Conservation (phyloP, 257 asterid species). For the Cordia subcordata region DNA sequence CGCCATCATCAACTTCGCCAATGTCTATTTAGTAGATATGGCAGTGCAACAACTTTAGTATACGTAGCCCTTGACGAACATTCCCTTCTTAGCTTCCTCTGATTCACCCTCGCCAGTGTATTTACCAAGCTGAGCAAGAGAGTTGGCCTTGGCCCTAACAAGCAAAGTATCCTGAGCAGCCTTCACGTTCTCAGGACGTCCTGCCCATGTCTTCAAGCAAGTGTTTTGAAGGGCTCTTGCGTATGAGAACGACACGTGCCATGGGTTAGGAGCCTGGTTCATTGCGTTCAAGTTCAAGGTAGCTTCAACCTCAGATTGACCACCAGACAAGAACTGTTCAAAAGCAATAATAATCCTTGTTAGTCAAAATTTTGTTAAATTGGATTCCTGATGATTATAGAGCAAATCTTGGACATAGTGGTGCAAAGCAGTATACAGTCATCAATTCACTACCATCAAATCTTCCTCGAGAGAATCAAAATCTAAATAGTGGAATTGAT, state of each 20-base stretch:
- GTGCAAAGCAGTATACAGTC: too few relatives aligned
- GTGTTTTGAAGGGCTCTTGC: conserved; percentile 83
- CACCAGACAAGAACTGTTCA: conserved; percentile 71
- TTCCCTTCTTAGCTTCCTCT: conserved; percentile 67
- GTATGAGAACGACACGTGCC: conserved; percentile 77
- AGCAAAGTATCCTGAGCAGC: conserved; percentile 66
- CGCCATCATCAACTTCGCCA: conserved; percentile 13
- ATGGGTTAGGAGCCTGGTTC: conserved; percentile 80
- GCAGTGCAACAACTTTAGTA: conserved; percentile 39
- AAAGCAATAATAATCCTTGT: not conserved
- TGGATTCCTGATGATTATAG: too few relatives aligned
- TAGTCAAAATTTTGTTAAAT: not conserved
- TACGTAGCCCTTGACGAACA: conserved; percentile 69
- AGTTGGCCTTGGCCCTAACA: conserved; percentile 62
- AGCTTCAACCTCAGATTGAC: conserved; percentile 81
- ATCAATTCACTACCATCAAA: not conserved
- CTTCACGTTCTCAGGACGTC: conserved; percentile 55
- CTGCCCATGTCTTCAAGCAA: conserved; percentile 75
- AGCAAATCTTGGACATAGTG: too few relatives aligned
- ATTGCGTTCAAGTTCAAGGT: conserved; percentile 74
- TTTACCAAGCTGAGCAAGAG: conserved; percentile 76
- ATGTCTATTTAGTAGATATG: not conserved
- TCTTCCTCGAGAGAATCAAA: too few relatives aligned
- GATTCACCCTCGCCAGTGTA: conserved; percentile 74
- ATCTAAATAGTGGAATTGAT: not conserved